phyloP scores from a whole-genome alignment of 768 basidiomycete genomes.

The Boletus bicolor region DNA sequence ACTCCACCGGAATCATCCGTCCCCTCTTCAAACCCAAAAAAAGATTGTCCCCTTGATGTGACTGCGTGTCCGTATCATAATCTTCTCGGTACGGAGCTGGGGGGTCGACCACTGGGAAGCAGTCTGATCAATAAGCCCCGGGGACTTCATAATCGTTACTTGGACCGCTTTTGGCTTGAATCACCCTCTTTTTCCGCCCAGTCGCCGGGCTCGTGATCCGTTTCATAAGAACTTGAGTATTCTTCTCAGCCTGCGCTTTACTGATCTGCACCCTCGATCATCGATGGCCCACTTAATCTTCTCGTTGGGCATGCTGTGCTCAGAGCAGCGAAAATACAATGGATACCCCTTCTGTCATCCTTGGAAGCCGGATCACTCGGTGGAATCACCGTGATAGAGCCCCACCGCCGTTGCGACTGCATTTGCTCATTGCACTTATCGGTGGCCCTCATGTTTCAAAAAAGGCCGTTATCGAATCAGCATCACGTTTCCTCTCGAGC shows the following conservation, averaged over 20 bases:
- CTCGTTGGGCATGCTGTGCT: conserved; percentile 15
- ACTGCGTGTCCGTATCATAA: no score
- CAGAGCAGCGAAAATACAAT: conserved; percentile 1
- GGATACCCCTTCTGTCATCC: conserved; percentile 12
- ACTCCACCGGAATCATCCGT: not conserved
- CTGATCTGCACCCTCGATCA: conserved; percentile 3
- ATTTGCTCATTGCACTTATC: conserved; percentile 2
- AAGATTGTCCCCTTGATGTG: conserved; percentile 6
- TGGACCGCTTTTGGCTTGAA: conserved; percentile 3
- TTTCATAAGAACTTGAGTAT: not conserved
- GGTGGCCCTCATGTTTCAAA: not conserved
- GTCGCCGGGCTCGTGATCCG: conserved; percentile 8
- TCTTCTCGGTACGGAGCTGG: no score
- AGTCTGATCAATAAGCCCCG: no score
- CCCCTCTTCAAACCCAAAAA: not conserved
- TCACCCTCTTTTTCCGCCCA: conserved; percentile 11
- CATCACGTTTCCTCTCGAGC: conserved; percentile 7
- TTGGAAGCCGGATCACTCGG: conserved; percentile 14
- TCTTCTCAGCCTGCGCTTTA: conserved; percentile 1
- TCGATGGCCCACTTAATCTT: conserved; percentile 9
- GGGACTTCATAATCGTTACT: no score
- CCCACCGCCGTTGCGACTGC: conserved; percentile 2
- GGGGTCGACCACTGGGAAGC: no score
- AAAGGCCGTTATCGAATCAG: not conserved
- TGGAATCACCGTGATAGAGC: conserved; percentile 11